Percentiles rank a stretch among this genome's conserved stretches.
Evolutionary conservation across 2,329 filamentous ascomycete genomes (phyloP).

Genomic region (Colletotrichum sojae): DNA sequence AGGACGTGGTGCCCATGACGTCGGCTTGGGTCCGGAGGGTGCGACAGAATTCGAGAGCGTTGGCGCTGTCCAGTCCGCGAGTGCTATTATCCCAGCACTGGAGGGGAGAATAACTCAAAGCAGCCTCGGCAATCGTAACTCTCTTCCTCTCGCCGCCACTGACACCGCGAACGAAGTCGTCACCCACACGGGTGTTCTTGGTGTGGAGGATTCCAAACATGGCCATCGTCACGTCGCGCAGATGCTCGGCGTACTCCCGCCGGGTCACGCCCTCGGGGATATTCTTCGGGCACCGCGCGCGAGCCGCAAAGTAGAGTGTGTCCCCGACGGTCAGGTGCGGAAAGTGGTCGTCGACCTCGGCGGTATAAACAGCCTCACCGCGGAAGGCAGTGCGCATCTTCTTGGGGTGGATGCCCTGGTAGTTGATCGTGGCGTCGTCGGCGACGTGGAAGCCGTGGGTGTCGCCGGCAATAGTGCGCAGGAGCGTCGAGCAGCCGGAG

Average conservation of each 20-base stretch:
- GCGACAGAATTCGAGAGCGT: constrained; percentile 43
- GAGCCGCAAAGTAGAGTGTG: constrained; percentile 73
- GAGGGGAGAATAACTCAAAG: constrained; percentile 46
- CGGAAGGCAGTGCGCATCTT: constrained; percentile 41
- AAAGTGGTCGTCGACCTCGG: constrained; percentile 75
- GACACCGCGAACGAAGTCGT: constrained; percentile 68
- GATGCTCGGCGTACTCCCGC: constrained; percentile 59
- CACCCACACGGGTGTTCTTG: constrained; percentile 66
- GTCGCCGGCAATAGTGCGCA: constrained; percentile 76
- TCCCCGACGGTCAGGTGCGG: constrained; percentile 72
- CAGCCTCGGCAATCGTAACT: constrained; percentile 54
- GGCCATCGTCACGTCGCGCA: constrained; percentile 68
- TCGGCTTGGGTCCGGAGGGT: constrained; percentile 47
- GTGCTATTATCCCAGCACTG: constrained; percentile 63
- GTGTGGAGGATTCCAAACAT: constrained; percentile 70
- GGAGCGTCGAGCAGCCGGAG: constrained; percentile 75
- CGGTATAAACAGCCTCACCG: constrained; percentile 78
- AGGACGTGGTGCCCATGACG: constrained; percentile 44
- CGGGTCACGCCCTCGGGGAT: constrained; percentile 61
- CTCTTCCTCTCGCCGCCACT: constrained; percentile 66
- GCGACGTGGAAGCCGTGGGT: constrained; percentile 68
- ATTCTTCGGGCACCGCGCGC: constrained; percentile 63
- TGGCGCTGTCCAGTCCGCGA: constrained; percentile 56
- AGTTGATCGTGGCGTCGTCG: constrained; percentile 35
- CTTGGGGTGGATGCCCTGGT: constrained; percentile 36